phyloP scores from a whole-genome alignment of 2,329 filamentous ascomycete genomes.

The Fusarium sp. region DNA sequence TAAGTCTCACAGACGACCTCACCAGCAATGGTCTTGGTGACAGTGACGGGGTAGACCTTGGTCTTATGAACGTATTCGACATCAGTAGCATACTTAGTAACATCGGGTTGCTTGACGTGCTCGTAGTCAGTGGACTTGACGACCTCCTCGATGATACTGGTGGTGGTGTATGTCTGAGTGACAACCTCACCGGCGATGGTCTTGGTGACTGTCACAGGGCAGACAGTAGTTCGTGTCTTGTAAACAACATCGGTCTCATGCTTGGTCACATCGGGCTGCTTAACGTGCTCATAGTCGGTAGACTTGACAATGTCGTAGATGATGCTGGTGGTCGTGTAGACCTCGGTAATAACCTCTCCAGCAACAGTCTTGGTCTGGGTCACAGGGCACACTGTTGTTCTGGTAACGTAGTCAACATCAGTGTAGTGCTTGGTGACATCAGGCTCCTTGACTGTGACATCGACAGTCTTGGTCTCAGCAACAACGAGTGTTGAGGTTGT shows the following conservation, averaged over 20 bases:
- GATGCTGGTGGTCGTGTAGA: conserved; percentile 42
- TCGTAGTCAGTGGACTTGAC: conserved; percentile 46
- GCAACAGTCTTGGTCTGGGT: conserved; percentile 48
- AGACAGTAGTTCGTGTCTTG: conserved; percentile 54
- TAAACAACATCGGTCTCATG: conserved; percentile 48
- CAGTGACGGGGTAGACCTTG: conserved; percentile 53
- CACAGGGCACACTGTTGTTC: conserved; percentile 56
- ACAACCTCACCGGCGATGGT: conserved; percentile 52
- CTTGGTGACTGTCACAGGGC: conserved; percentile 41
- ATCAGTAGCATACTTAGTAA: conserved; percentile 45
- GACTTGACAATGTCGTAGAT: conserved; percentile 39
- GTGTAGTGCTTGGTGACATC: conserved; percentile 47
- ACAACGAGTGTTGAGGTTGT: conserved; percentile 55
- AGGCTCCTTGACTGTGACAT: conserved; percentile 46
- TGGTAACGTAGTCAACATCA: conserved; percentile 50
- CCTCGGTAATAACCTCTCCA: conserved; percentile 38
- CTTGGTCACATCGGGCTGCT: conserved; percentile 48
- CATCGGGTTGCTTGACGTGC: conserved; percentile 49
- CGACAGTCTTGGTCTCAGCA: conserved; percentile 50
- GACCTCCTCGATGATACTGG: conserved; percentile 41
- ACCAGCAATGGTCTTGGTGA: conserved; percentile 46
- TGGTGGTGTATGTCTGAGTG: conserved; percentile 48
- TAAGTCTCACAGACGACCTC: conserved; percentile 51
- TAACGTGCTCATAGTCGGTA: conserved; percentile 46
- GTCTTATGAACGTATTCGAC: conserved; percentile 54